Evolutionary conservation across 2,329 filamentous ascomycete genomes (phyloP).

Genomic region (Niveomyces coronatus): DNA sequence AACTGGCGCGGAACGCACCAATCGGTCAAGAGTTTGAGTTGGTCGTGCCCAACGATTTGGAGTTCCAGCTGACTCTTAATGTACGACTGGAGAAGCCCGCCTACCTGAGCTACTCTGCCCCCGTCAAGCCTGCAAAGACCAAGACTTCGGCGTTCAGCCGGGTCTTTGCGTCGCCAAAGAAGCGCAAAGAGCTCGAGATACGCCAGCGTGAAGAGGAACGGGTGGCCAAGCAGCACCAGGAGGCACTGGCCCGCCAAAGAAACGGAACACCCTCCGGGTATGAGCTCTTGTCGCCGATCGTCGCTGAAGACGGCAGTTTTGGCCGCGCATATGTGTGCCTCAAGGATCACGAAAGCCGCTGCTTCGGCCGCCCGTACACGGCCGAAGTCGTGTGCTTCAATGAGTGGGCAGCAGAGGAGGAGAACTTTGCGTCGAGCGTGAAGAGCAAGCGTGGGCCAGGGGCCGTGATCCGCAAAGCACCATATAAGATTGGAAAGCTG

Average conservation of each 20-base stretch:
- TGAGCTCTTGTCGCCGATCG: conserved; percentile 77
- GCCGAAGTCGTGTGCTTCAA: conserved; percentile 95
- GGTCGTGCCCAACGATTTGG: conserved; percentile 92
- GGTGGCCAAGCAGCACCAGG: conserved; percentile 50
- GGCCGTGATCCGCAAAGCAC: conserved; percentile 67
- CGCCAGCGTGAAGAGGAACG: conserved; percentile 74
- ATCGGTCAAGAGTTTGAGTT: conserved; percentile 98
- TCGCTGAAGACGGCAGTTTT: conserved; percentile 88
- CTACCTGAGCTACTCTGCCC: conserved; percentile 44
- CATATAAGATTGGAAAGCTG: conserved; percentile 94
- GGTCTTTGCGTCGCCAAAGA: conserved; percentile 89
- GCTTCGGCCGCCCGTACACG: conserved; percentile 78
- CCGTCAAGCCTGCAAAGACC: conserved; percentile 50
- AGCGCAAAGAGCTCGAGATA: conserved; percentile 87
- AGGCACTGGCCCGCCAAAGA: conserved; percentile 52
- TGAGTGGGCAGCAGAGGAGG: conserved; percentile 91
- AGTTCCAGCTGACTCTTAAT: conserved; percentile 94
- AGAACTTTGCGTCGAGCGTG: conserved; percentile 67
- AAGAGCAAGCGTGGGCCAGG: conserved; percentile 81
- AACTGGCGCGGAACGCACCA: conserved; percentile 81
- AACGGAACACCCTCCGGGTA: conserved; percentile 62
- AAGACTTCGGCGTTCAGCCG: conserved; percentile 87
- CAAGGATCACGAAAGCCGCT: conserved; percentile 80
- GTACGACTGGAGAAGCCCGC: conserved; percentile 84
- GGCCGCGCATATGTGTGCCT: conserved; percentile 87